phyloP scores from a whole-genome alignment of 1,139 yeast species.

The Blastobotrys ciferrii region DNA sequence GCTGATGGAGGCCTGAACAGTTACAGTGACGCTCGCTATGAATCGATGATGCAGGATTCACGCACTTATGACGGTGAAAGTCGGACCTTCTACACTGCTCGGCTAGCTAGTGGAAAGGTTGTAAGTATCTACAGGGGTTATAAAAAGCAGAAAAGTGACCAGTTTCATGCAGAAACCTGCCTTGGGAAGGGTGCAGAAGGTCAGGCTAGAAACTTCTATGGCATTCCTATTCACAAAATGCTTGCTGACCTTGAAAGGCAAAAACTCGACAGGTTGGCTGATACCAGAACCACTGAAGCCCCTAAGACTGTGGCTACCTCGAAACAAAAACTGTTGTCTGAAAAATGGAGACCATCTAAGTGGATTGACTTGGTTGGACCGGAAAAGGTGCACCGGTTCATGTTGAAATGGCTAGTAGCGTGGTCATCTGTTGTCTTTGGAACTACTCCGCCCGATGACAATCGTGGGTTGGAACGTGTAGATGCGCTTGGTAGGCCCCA shows the following conservation, averaged over 20 bases:
- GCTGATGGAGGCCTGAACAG: not conserved
- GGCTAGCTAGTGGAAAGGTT: not conserved
- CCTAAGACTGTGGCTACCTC: constrained; percentile 1
- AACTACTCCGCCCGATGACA: constrained; percentile 32
- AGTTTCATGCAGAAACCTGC: not conserved
- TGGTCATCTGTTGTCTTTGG: constrained; percentile 75
- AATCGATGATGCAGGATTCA: constrained; percentile 1
- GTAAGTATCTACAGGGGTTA: not conserved
- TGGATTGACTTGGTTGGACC: constrained; percentile 80
- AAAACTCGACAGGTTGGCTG: constrained; percentile 5
- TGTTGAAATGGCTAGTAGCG: constrained; percentile 75
- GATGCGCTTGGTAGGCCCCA: constrained; percentile 51
- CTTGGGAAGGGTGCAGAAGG: not conserved
- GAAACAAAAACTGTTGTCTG: constrained; percentile 47
- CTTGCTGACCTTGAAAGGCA: constrained; percentile 21
- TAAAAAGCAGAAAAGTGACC: not conserved
- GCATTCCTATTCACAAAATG: constrained; percentile 34
- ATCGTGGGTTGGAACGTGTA: constrained; percentile 16
- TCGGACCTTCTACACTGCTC: not conserved
- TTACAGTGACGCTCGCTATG: not conserved
- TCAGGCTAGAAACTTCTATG: constrained; percentile 28
- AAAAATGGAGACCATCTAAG: constrained; percentile 74
- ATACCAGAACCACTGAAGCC: constrained; percentile 3
- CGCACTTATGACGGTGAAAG: constrained; percentile 5
- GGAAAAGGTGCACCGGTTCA: constrained; percentile 68